phyloP scores from a whole-genome alignment of 192 early-diverging fungal species.

The Haplosporangium gracile region DNA sequence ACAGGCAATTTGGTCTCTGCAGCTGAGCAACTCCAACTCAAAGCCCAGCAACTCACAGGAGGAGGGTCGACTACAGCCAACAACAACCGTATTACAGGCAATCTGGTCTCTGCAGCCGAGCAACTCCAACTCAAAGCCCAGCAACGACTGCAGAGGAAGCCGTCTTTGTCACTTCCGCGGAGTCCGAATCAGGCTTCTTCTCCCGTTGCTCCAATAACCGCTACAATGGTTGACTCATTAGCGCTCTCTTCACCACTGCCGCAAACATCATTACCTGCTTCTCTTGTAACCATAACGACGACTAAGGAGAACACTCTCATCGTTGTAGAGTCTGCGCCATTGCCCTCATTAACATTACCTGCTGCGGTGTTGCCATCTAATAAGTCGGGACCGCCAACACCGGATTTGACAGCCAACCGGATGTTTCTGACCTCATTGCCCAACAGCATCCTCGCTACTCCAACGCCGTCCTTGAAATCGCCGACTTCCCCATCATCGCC shows the following conservation, averaged over 20 bases:
- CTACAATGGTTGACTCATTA: background rate
- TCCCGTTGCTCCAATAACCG: background rate
- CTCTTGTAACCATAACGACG: background rate
- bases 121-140: constrained; percentile 13
- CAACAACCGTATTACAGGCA: background rate
- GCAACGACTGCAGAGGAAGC: background rate
- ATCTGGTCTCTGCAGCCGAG: constrained; percentile 17
- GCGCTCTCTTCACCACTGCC: background rate
- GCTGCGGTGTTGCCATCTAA: background rate
- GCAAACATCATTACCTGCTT: background rate
- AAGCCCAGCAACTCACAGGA: background rate
- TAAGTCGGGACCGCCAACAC: background rate
- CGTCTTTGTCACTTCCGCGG: background rate
- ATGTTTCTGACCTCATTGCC: background rate
- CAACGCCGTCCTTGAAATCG: background rate
- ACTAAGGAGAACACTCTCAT: background rate
- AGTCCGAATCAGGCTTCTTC: background rate
- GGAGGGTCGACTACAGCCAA: background rate
- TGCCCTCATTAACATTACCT: no score
- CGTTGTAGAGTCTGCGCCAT: no score
- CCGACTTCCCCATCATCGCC: background rate
- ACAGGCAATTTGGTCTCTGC: constrained; percentile 19
- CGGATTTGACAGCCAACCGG: background rate
- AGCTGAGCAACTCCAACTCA: constrained; percentile 3
- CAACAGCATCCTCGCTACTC: background rate